Evolutionary conservation across 179 eudicot species (phyloP).

Genomic region (Drosera spatulata): DNA sequence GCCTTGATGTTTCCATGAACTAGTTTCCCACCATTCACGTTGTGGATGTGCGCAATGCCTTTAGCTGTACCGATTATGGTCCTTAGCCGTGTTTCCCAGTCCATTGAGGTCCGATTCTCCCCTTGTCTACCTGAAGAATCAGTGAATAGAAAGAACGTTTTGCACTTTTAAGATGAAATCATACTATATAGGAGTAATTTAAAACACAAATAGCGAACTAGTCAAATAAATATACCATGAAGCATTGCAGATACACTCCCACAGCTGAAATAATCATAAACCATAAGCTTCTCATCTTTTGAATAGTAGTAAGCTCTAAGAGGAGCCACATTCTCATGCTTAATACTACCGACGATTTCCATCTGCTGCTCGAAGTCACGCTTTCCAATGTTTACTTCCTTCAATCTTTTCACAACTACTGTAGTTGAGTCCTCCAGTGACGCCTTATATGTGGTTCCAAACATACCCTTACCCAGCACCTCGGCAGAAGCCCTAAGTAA

Average conservation of each 20-base stretch:
- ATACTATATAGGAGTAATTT: not conserved
- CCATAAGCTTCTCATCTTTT: constrained; percentile 30
- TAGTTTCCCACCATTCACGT: constrained; percentile 40
- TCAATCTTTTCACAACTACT: constrained; percentile 41
- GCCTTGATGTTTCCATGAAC: constrained; percentile 85
- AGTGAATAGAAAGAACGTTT: not conserved
- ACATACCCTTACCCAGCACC: constrained; percentile 45
- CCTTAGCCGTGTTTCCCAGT: constrained; percentile 60
- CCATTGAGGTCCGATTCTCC: constrained; percentile 37
- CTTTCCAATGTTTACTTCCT: constrained; percentile 23
- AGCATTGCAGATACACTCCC: constrained; percentile 62
- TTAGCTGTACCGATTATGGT: constrained; percentile 59
- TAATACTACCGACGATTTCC: constrained; percentile 35
- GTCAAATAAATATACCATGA: constrained; percentile 37
- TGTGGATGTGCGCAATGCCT: constrained; percentile 68
- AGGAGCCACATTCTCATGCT: constrained; percentile 41
- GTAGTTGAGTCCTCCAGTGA: constrained; percentile 16
- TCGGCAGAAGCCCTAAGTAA: constrained; percentile 45
- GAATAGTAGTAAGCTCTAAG: constrained; percentile 33
- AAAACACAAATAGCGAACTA: not conserved
- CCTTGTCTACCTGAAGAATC: constrained; percentile 42
- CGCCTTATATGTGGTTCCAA: constrained; percentile 27
- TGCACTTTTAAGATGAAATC: constrained; percentile 11
- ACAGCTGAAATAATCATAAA: constrained; percentile 54
- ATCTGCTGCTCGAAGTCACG: constrained; percentile 45